Conservation (phyloP, 495 filamentous ascomycete species). For the Aspergillus nanangensis region DNA sequence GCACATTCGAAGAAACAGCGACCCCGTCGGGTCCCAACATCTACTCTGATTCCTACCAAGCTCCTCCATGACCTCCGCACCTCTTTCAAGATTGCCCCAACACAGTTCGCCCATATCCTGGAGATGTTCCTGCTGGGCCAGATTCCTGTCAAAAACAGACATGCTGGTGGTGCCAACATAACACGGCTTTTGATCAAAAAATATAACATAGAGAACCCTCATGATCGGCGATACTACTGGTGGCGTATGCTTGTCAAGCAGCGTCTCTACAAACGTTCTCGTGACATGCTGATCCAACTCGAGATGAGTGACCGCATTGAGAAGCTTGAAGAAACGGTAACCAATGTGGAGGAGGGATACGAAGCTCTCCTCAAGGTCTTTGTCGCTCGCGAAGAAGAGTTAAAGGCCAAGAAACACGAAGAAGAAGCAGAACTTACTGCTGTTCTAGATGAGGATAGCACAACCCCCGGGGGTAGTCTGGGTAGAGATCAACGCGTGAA, state of each 20-base stretch:
- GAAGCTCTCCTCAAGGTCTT: conserved; percentile 57
- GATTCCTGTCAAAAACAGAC: conserved; percentile 61
- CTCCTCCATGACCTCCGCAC: conserved; percentile 57
- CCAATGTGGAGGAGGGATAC: conserved; percentile 79
- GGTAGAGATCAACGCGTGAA: conserved; percentile 31
- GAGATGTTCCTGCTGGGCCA: conserved; percentile 84
- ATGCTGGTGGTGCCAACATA: conserved; percentile 46
- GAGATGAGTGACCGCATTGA: conserved; percentile 71
- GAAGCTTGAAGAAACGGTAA: conserved; percentile 74
- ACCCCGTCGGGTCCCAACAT: conserved; percentile 50
- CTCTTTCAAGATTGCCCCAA: conserved; percentile 69
- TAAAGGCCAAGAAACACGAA: conserved; percentile 17
- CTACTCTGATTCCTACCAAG: conserved; percentile 55
- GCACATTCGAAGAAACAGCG: conserved; percentile 32
- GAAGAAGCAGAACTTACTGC: conserved; percentile 17
- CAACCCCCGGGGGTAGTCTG: conserved; percentile 20
- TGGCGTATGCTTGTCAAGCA: conserved; percentile 83
- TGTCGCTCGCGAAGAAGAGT: conserved; percentile 32
- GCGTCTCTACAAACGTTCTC: conserved; percentile 73
- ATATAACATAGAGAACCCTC: conserved; percentile 44
- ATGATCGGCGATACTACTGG: conserved; percentile 65
- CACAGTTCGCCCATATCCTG: conserved; percentile 82
- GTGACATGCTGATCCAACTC: conserved; percentile 71
- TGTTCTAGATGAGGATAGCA: conserved; percentile 11
- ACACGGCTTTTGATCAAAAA: conserved; percentile 50